Base-by-base conservation (phyloP, 1,284 basidiomycete species). In the Boletus sp. region DNA sequence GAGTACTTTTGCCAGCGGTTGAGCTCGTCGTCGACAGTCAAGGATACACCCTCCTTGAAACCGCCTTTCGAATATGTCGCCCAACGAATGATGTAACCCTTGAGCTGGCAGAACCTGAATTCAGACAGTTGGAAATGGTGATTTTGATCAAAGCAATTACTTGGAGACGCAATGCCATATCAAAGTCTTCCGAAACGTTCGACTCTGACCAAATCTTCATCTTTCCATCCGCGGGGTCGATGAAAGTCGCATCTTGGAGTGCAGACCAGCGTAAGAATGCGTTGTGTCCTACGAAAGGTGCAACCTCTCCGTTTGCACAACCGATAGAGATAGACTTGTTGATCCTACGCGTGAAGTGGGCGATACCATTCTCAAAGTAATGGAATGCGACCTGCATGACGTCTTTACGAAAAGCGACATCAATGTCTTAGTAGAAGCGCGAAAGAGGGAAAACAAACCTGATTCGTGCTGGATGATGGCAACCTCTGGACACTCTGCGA, bases 1-100 rank as follows among this genome's bases (percentile, higher is more conserved):
- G 86, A 76, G 60, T 92, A 92, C 64, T 93, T 93, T 60, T 91
- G 86, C 90, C 90, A 92, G 3, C 90, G 68, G 56, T 91, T 91
- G 5, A 88, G 68, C 62, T 88, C 86, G 57, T 91, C 88, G 43
- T 89, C 85, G 53, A 80, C 81, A 0, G 84, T 86, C n/a, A 94
- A 70, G 0, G 84, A 88, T 20, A 94, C 91, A 57, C 91, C 91
- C 58, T 94, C 91, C 66, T 88, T 84, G 74, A 92, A 93, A 0
- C 80, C 86, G 23, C 87, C 82, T 22, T 87, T 77, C 0, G 81
- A 84, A 63, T 93, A 93, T 0, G 85, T 86, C 5, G 88, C 84
- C 90, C 89, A 93, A 40, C 90, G 56, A 53, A 46, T 46, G 53
- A 73, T 78, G 66, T 88, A 92, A 0, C 84, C 81, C 56, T 78